Evolutionary conservation across 805 yeast genomes (phyloP).

Genomic region (Starmerella floris): DNA sequence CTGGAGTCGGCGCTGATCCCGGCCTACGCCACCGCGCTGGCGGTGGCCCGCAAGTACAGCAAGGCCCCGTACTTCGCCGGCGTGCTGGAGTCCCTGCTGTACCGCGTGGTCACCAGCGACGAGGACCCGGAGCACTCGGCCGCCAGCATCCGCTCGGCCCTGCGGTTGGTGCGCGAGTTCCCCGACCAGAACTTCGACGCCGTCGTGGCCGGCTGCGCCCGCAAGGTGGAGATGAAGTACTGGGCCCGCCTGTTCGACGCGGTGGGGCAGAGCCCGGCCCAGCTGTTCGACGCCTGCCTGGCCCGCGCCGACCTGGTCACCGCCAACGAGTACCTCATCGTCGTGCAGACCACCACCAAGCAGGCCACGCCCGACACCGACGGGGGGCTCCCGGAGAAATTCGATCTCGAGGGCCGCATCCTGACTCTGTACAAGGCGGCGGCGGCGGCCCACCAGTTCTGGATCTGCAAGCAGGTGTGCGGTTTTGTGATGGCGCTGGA

Average conservation of each 20-base stretch:
- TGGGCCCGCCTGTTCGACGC: conserved; percentile 35
- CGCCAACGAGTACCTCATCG: conserved; percentile 32
- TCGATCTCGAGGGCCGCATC: conserved; percentile 11
- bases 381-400: conserved; percentile 11
- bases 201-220: conserved; percentile 36
- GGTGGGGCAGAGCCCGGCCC: conserved; percentile 26
- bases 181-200: conserved; percentile 27
- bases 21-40: conserved; percentile 16
- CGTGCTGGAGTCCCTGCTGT: conserved; percentile 31
- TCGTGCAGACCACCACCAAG: conserved; percentile 27
- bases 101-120: conserved; percentile 21
- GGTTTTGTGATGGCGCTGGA: conserved; percentile 31
- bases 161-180: conserved; percentile 26
- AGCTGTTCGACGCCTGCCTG: conserved; percentile 29
- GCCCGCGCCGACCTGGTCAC: conserved; percentile 27
- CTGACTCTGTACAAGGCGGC: conserved; percentile 26
- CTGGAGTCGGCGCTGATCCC: conserved; percentile 23
- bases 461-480: conserved; percentile 29
- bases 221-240: conserved; percentile 44
- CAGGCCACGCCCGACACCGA: conserved; percentile 14
- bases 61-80: conserved; percentile 31
- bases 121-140: not conserved
- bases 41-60: conserved; percentile 24
- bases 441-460: conserved; percentile 25
- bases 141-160: conserved; percentile 12